phyloP scores from a whole-genome alignment of 768 basidiomycete species.

The Exsudoporus frostii region DNA sequence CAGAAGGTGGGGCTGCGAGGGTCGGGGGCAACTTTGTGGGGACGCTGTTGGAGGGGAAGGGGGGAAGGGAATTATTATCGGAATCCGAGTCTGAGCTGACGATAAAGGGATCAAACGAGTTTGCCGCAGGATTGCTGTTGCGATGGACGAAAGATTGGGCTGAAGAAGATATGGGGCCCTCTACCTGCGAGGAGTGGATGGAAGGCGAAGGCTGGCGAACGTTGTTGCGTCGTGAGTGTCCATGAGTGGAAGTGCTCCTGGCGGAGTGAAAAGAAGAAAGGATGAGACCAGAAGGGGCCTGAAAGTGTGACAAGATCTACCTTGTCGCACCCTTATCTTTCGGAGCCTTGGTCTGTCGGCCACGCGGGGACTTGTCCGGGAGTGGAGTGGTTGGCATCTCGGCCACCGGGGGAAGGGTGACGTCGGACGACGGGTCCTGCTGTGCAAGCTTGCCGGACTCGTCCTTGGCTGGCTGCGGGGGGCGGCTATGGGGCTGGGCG shows the following conservation, averaged over 20 bases:
- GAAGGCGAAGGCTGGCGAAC: constrained; percentile 65
- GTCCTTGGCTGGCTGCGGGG: constrained; percentile 26
- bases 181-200: constrained; percentile 63
- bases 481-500: constrained; percentile 14
- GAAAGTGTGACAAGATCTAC: constrained; percentile 28
- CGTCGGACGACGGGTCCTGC: constrained; percentile 25
- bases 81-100: constrained; percentile 44
- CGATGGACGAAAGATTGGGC: constrained; percentile 27
- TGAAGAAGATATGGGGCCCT: constrained; percentile 37
- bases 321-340: constrained; percentile 45
- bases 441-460: constrained; percentile 31
- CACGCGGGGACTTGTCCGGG: constrained; percentile 32
- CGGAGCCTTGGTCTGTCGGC: constrained; percentile 35
- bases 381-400: constrained; percentile 29
- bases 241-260: constrained; percentile 48
- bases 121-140: constrained; percentile 33
- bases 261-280: neutral
- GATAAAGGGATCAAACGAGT: constrained; percentile 48
- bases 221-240: constrained; percentile 46
- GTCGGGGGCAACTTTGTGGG: constrained; percentile 35
- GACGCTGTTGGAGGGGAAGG: constrained; percentile 22
- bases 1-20: constrained; percentile 46
- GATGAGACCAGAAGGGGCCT: neutral
- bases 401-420: constrained; percentile 31
- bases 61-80: constrained; percentile 35